phyloP scores from a whole-genome alignment of 495 filamentous ascomycete species.

The Daldinia caldariorum region DNA sequence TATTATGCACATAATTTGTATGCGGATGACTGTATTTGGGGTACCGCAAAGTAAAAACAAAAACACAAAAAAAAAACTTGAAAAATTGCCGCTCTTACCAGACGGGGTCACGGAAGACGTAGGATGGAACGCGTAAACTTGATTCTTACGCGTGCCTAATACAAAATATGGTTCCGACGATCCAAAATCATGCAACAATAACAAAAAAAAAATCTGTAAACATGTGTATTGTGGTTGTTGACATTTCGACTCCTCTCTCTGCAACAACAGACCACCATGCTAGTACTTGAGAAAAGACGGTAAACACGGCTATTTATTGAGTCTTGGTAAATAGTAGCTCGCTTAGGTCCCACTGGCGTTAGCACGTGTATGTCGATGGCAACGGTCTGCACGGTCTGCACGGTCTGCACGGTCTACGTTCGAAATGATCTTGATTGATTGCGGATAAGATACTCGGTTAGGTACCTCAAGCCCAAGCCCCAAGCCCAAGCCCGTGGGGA shows the following conservation, averaged over 20 bases:
- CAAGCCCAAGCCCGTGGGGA: background rate
- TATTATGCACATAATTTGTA: constrained; percentile 40
- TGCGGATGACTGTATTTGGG: constrained; percentile 8
- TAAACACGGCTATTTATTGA: constrained; percentile 10
- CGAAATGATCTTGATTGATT: constrained; percentile 2
- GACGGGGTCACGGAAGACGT: too few relatives aligned
- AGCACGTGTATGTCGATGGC: constrained; percentile 9
- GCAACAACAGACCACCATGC: constrained; percentile 6
- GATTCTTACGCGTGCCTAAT: background rate
- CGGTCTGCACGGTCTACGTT: background rate
- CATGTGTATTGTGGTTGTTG: background rate
- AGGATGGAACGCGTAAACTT: constrained; percentile 31
- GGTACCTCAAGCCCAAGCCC: background rate
- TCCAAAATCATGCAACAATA: constrained; percentile 26
- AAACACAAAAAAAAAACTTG: background rate
- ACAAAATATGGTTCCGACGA: background rate
- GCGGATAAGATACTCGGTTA: background rate
- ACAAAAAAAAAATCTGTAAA: background rate
- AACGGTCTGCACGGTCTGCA: too few relatives aligned
- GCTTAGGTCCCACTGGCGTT: constrained; percentile 4
- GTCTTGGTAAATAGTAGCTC: constrained; percentile 6
- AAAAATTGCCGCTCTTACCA: constrained; percentile 33
- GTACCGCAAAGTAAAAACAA: too few relatives aligned
- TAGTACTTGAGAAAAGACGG: constrained; percentile 7
- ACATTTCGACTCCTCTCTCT: background rate